These are phyloP conservation scores for Amylocarpus encephaloides DNA, from an alignment of 2,329 filamentous ascomycete genomes.

Conservation along the genomic window DNA sequence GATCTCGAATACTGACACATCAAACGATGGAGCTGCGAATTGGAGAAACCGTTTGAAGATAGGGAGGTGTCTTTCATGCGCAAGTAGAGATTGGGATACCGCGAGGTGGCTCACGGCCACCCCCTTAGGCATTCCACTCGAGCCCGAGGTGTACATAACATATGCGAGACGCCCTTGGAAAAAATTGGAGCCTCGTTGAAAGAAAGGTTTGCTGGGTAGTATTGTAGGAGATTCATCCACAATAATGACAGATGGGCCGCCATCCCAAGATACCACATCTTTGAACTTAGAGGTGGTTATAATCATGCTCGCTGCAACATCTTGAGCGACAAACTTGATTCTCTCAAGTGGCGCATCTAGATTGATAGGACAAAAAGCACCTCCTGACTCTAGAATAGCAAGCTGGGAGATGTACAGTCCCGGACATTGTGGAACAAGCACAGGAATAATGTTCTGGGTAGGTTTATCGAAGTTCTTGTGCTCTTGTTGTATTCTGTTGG, in stretches of 20 bases:
- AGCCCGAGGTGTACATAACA: conserved; percentile 90
- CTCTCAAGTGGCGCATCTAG: conserved; percentile 72
- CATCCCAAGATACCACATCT: conserved; percentile 33
- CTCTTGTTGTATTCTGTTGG: conserved; percentile 12
- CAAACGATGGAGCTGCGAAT: conserved; percentile 87
- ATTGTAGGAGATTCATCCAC: conserved; percentile 33
- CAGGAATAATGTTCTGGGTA: conserved; percentile 55
- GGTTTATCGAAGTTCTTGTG: background rate
- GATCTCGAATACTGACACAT: conserved; percentile 91
- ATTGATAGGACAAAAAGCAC: conserved; percentile 78
- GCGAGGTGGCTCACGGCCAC: conserved; percentile 76
- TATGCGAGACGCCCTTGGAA: conserved; percentile 55
- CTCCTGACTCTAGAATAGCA: conserved; percentile 73
- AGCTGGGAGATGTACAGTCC: conserved; percentile 72
- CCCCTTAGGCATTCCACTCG: conserved; percentile 83
- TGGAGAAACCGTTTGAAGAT: conserved; percentile 75
- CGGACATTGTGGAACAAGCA: conserved; percentile 71
- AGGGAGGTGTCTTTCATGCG: conserved; percentile 74
- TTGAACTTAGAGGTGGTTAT: conserved; percentile 52
- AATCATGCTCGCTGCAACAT: conserved; percentile 64
- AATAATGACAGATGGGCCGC: conserved; percentile 34
- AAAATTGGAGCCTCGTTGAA: conserved; percentile 10
- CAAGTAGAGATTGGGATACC: conserved; percentile 73
- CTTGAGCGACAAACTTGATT: conserved; percentile 71
- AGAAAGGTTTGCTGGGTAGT: background rate